Evolutionary conservation across 2,329 filamentous ascomycete species (phyloP).

Genomic region (Phaeoacremonium minimum): DNA sequence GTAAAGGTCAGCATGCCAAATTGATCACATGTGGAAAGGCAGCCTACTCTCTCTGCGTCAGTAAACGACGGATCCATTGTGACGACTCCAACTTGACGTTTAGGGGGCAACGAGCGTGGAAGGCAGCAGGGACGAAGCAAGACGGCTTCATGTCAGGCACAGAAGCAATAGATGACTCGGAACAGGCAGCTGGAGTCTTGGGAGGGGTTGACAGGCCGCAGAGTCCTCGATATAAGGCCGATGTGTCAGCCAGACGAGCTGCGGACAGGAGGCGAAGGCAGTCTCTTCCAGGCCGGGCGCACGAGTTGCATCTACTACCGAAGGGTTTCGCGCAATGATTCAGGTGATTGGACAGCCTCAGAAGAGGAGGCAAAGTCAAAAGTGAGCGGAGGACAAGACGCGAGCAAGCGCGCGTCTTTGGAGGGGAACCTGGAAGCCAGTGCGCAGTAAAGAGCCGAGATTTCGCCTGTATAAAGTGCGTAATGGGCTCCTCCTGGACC

Average conservation of each 20-base stretch:
- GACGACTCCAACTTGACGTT: slow-evolving; percentile 10
- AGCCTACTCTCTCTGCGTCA: slow-evolving; percentile 46
- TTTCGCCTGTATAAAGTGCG: no score
- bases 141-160: not conserved
- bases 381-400: slow-evolving; percentile 12
- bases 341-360: slow-evolving; percentile 5
- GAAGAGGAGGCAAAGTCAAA: slow-evolving; percentile 5
- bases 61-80: slow-evolving; percentile 42
- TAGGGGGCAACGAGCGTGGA: not conserved
- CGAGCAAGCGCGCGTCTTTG: slow-evolving; percentile 31
- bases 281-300: no score
- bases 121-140: not conserved
- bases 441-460: not conserved
- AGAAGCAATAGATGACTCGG: no score
- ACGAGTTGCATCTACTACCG: no score
- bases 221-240: no score
- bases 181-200: no score
- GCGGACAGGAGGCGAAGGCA: no score
- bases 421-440: slow-evolving; percentile 2
- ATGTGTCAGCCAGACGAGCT: no score
- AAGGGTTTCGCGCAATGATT: not conserved
- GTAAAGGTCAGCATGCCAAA: no score
- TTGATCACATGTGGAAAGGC: slow-evolving; percentile 1
- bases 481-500: slow-evolving; percentile 1
- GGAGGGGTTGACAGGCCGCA: no score